These are phyloP conservation scores for Eucalyptus brandiana DNA, from an alignment of 345 rosid genomes.

Conservation along the genomic window DNA sequence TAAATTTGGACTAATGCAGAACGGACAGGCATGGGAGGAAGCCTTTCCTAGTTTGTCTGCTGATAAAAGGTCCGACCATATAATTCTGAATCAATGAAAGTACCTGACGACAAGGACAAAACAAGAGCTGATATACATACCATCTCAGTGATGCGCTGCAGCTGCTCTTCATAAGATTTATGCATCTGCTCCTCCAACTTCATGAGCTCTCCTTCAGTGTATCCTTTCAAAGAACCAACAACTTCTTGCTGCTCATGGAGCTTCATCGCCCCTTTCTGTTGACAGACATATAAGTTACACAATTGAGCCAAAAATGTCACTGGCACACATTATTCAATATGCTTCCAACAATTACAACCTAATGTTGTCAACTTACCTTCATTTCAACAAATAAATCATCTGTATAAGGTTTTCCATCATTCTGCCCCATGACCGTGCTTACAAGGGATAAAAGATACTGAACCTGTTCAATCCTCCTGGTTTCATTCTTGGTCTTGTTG, in stretches of 20 bases:
- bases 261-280: conserved; percentile 57
- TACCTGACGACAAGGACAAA: not conserved
- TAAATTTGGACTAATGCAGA: not conserved
- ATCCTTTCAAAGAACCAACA: conserved; percentile 49
- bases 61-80: not conserved
- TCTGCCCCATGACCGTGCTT: conserved; percentile 26
- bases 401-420: conserved; percentile 67
- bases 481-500: conserved; percentile 63
- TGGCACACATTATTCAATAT: not conserved
- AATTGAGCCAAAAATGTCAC: not conserved
- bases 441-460: conserved; percentile 57
- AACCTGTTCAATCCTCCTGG: conserved; percentile 46
- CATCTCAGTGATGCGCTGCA: conserved; percentile 58
- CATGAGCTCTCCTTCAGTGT: conserved; percentile 38
- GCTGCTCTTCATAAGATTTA: conserved; percentile 45
- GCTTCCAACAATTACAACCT: not conserved
- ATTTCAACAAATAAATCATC: conserved; percentile 62
- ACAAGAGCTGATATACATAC: conserved; percentile 5
- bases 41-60: not conserved
- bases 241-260: conserved; percentile 55
- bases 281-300: not conserved
- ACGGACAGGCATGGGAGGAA: not conserved
- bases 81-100: not conserved
- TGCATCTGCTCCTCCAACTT: conserved; percentile 56
- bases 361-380: conserved; percentile 23